A percentile compares a stretch with the other conserved stretches of the same genome.
These are phyloP conservation scores for Angomonas deanei DNA, from an alignment of 208 protist species.

Conservation along the genomic window DNA sequence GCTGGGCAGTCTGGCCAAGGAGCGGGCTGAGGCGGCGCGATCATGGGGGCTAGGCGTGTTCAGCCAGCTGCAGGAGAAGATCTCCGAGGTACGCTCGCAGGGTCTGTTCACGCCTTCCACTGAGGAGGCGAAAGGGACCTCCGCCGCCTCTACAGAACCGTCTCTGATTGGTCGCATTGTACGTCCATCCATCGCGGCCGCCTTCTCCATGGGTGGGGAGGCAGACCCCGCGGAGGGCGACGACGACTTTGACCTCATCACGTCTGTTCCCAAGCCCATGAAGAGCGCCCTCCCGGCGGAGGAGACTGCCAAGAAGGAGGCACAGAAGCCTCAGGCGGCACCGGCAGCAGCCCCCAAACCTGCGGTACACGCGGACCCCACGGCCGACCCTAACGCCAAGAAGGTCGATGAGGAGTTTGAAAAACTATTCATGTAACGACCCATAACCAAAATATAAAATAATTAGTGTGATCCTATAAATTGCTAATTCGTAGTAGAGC, in stretches of 20 bases:
- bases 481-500: no score
- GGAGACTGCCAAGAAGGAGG: conserved; percentile 7
- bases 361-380: neutral
- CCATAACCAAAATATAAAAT: no score
- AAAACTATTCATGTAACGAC: conserved; percentile 21
- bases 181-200: neutral
- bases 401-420: conserved; percentile 44
- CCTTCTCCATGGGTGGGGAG: conserved; percentile 33
- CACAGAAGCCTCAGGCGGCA: neutral
- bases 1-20: conserved; percentile 41
- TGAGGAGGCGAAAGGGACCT: neutral
- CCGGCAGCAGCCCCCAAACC: neutral
- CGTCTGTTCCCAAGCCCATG: conserved; percentile 14
- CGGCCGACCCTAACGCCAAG: neutral
- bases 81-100: conserved; percentile 22
- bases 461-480: no score
- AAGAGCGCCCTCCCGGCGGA: conserved; percentile 3
- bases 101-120: no score
- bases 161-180: neutral
- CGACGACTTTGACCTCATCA: conserved; percentile 61
- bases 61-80: conserved; percentile 40
- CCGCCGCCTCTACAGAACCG: neutral
- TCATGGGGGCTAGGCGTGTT: conserved; percentile 69
- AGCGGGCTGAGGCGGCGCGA: conserved; percentile 31
- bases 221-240: conserved; percentile 35